Conservation (phyloP, 768 basidiomycete species). For the Kwoniella heveanensis region DNA sequence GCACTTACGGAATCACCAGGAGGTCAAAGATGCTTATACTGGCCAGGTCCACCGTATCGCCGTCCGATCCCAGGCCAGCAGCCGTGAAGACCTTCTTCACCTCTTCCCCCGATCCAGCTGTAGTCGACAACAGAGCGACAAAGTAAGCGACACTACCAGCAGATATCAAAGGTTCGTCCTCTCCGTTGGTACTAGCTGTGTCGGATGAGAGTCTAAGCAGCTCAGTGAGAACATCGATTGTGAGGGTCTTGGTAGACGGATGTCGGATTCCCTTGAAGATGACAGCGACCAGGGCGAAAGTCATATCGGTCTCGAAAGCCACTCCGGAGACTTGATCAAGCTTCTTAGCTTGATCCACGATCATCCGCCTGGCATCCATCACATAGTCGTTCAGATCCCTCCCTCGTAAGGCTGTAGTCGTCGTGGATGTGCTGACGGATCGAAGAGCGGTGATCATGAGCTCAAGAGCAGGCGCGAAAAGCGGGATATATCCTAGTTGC, state of each 20-base stretch:
- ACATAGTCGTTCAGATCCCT: conserved; percentile 51
- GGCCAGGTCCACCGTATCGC: conserved; percentile 33
- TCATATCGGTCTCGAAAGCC: conserved; percentile 76
- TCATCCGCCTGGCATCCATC: conserved; percentile 65
- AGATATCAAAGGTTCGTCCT: conserved; percentile 20
- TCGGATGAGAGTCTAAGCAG: conserved; percentile 53
- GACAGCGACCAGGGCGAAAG: conserved; percentile 77
- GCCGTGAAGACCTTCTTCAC: conserved; percentile 69
- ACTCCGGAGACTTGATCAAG: conserved; percentile 73
- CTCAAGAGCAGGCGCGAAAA: conserved; percentile 67
- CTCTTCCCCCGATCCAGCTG: conserved; percentile 52
- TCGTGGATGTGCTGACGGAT: conserved; percentile 62
- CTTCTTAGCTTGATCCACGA: conserved; percentile 71
- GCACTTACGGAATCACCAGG: conserved; percentile 45
- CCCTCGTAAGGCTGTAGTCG: conserved; percentile 59
- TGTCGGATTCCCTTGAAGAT: conserved; percentile 85
- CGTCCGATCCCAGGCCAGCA: conserved; percentile 61
- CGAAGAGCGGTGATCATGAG: conserved; percentile 69
- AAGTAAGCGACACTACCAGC: conserved; percentile 38
- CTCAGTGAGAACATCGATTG: conserved; percentile 62
- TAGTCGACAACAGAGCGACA: conserved; percentile 39
- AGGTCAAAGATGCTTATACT: conserved; percentile 26
- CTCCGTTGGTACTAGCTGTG: conserved; percentile 4
- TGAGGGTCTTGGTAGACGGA: conserved; percentile 62
- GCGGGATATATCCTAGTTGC: conserved; percentile 70